Evolutionary conservation across 2,329 filamentous ascomycete genomes (phyloP), one percentile per base, ranked within the genome.

Genomic region (Beauveria pseudobassiana): DNA sequence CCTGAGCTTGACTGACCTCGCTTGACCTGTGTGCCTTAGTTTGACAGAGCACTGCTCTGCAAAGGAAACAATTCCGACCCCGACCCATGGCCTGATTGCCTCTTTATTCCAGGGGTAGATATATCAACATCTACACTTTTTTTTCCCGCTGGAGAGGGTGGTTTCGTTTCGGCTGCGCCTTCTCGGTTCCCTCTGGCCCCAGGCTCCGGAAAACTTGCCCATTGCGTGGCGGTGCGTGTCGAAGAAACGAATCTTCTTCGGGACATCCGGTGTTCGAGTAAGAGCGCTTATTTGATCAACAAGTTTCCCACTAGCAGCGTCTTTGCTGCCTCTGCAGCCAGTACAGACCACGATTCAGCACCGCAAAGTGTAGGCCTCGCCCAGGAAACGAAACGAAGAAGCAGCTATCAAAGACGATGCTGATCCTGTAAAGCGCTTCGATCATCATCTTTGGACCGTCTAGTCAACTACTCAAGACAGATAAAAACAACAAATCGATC

Each of bases 71-170:
- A 52, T 14, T 34, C 48, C 58, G 50, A 60, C 20, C 49, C 49
- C 10, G 40, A 40, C 58, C 58, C 49, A 54, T 60, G 58, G 50
- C 58, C 58, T 60, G 58, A 60, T 43, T 60, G 46, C 58, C 26
- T 53, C 49, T 60, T 43, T 60, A 60, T 60, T 53, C 58, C 58
- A 60, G 58, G 58, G 58, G 50, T 60, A 46, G 58, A 60, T 60
- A 60, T 60, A 60, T 60, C 58, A 53, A 28, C 58, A 60, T 60
- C 49, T 53, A 60, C 58, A 53, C 26, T 51, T 52, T 45, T 60
- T 57, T 34, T n/a, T 14, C 20, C 22, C 40, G 48, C 56, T 52
- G 20, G 45, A 51, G 40, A 59, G 48, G 38, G 22, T 52, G 34
- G 18, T 43, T 38, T 43, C 38, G 34, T 34, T 26, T 40, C 48